Conservation (phyloP, 352 stramenopile species). For the Phytopythium boreale region DNA sequence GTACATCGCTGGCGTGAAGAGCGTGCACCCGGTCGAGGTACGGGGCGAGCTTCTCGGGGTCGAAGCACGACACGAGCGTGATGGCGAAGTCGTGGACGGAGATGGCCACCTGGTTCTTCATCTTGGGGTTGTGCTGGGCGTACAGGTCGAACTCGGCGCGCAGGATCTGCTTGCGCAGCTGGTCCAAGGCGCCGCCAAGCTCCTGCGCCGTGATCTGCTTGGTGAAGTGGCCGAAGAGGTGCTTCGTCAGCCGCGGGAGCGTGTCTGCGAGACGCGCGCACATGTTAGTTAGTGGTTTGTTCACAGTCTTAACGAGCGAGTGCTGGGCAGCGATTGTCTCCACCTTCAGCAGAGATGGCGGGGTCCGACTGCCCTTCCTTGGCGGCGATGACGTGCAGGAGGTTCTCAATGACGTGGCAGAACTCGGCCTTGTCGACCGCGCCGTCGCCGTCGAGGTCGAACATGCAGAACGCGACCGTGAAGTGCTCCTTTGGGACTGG, state of each 20-base stretch:
- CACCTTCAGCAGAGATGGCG: constrained; percentile 32
- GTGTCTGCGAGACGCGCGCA: constrained; percentile 13
- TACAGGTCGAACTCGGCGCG: constrained; percentile 74
- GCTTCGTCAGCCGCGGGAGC: constrained; percentile 56
- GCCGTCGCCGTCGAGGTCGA: constrained; percentile 73
- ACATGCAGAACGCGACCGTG: constrained; percentile 78
- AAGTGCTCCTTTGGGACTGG: constrained; percentile 76
- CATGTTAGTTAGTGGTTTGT: too few species aligned
- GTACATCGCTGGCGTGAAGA: constrained; percentile 58
- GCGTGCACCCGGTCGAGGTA: constrained; percentile 59
- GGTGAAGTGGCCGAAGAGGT: constrained; percentile 57
- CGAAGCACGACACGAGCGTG: constrained; percentile 70
- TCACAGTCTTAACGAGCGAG: not conserved
- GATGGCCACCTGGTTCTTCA: constrained; percentile 41
- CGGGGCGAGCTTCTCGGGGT: constrained; percentile 55
- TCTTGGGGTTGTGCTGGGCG: constrained; percentile 33
- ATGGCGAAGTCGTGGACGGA: constrained; percentile 79
- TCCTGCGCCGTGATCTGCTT: constrained; percentile 59
- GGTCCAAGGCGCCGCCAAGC: constrained; percentile 43
- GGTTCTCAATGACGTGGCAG: constrained; percentile 64
- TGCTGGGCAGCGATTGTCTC: not conserved
- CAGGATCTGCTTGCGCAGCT: constrained; percentile 57
- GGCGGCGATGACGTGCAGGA: constrained; percentile 40
- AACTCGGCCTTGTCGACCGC: constrained; percentile 75
- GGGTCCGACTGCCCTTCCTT: constrained; percentile 17